Percentiles rank a stretch among this genome's conserved stretches.
Conservation (phyloP, 257 asterid species). For the Solanum peruvianum region DNA sequence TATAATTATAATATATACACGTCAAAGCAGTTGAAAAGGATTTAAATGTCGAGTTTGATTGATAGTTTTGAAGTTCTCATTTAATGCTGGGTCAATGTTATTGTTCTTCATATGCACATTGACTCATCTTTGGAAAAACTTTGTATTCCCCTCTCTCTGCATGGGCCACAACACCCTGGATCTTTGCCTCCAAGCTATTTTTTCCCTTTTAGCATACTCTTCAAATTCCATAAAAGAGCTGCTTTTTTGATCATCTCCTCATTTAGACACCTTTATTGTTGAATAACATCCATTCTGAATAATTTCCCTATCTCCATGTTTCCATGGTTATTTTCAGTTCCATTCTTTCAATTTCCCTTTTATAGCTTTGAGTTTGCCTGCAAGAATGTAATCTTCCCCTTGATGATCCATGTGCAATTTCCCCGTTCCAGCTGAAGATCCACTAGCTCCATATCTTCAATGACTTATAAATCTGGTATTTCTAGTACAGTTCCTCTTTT, state of each 20-base stretch:
- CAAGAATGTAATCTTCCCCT: background rate
- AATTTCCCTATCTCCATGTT: background rate
- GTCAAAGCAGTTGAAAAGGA: background rate
- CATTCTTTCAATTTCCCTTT: background rate
- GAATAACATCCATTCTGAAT: background rate
- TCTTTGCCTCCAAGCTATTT: background rate
- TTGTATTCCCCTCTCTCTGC: background rate
- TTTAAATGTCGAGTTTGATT: background rate
- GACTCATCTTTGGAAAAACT: background rate
- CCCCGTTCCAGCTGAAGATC: background rate
- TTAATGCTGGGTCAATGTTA: background rate
- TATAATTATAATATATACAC: background rate
- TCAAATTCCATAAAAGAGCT: background rate
- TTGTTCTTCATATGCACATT: background rate
- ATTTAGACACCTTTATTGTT: background rate
- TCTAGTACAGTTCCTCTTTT: background rate
- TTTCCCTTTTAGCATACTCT: background rate
- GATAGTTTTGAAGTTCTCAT: background rate
- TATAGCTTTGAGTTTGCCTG: background rate
- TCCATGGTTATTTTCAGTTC: background rate
- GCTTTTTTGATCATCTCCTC: background rate
- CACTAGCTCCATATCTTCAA: background rate
- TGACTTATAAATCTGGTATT: background rate
- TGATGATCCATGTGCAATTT: background rate
- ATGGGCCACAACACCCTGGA: background rate